These are phyloP conservation scores for Populus nigra DNA, from an alignment of 345 rosid species.

Conservation along the genomic window DNA sequence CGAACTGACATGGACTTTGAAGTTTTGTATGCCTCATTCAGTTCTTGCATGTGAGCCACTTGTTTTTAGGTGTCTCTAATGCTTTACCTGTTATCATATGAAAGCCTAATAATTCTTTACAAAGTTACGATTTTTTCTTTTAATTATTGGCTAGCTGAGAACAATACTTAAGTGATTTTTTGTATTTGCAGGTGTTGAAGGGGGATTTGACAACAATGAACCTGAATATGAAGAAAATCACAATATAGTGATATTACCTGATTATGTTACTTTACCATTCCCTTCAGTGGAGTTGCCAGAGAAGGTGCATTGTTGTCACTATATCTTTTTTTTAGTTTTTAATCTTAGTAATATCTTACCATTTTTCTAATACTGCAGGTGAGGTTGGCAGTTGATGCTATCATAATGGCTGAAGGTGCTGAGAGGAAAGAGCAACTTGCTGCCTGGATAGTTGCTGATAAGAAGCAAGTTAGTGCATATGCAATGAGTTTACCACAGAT, in stretches of 20 bases:
- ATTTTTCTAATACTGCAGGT: constrained; percentile 46
- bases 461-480: constrained; percentile 73
- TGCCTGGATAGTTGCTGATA: constrained; percentile 93
- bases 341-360: not conserved
- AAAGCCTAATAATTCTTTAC: not conserved
- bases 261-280: constrained; percentile 62
- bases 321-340: not conserved
- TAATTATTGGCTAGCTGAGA: constrained; percentile 6
- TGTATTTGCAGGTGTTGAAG: constrained; percentile 66
- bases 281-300: constrained; percentile 97
- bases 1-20: too few species aligned
- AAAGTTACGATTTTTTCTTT: not conserved
- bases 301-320: constrained; percentile 56
- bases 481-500: constrained; percentile 75
- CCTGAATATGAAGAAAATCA: constrained; percentile 75
- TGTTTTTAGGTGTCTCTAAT: too few species aligned
- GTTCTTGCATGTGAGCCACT: too few species aligned
- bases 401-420: constrained; percentile 76
- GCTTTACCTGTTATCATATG: too few species aligned
- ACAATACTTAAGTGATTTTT: not conserved
- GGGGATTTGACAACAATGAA: constrained; percentile 90
- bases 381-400: constrained; percentile 85
- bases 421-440: constrained; percentile 86
- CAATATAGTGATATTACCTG: constrained; percentile 72
- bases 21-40: too few species aligned